Conservation (phyloP, 2,329 filamentous ascomycete genomes). For the Paradendryphiella salina region DNA sequence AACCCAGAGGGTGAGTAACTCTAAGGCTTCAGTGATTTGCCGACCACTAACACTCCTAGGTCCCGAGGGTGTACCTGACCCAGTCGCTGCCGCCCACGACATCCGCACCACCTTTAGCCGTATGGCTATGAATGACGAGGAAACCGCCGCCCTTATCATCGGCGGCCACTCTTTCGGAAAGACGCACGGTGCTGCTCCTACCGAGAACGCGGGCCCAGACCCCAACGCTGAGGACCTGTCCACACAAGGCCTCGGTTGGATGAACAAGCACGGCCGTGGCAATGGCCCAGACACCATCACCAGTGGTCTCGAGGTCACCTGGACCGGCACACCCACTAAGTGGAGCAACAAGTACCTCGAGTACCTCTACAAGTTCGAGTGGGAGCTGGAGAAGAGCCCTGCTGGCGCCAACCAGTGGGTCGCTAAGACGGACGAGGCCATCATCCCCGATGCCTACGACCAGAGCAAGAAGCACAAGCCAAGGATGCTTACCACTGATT, state of each 20-base stretch:
- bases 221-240: slow-evolving; percentile 67
- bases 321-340: slow-evolving; percentile 74
- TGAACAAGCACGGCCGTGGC: slow-evolving; percentile 65
- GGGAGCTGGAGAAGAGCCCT: slow-evolving; percentile 75
- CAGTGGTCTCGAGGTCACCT: slow-evolving; percentile 75
- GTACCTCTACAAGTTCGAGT: slow-evolving; percentile 77
- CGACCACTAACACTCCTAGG: slow-evolving; percentile 47
- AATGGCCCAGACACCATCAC: slow-evolving; percentile 75
- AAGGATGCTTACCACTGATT: slow-evolving; percentile 76
- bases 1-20: slow-evolving; percentile 63
- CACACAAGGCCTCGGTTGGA: slow-evolving; percentile 73
- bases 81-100: slow-evolving; percentile 68
- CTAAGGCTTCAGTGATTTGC: background rate
- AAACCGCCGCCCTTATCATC: slow-evolving; percentile 77
- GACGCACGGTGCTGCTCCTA: slow-evolving; percentile 72
- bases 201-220: slow-evolving; percentile 67
- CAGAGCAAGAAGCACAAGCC: slow-evolving; percentile 71
- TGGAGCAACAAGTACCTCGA: slow-evolving; percentile 76
- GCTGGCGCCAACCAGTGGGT: slow-evolving; percentile 78
- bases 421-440: slow-evolving; percentile 66
- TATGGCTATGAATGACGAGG: slow-evolving; percentile 83
- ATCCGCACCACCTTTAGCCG: slow-evolving; percentile 75
- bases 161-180: slow-evolving; percentile 81
- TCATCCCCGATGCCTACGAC: slow-evolving; percentile 74
- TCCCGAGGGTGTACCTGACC: slow-evolving; percentile 71